Percentiles rank a stretch among this genome's conserved stretches.
These are phyloP conservation scores for Solanum corneliomulleri DNA, from an alignment of 257 asterid species.

Conservation along the genomic window DNA sequence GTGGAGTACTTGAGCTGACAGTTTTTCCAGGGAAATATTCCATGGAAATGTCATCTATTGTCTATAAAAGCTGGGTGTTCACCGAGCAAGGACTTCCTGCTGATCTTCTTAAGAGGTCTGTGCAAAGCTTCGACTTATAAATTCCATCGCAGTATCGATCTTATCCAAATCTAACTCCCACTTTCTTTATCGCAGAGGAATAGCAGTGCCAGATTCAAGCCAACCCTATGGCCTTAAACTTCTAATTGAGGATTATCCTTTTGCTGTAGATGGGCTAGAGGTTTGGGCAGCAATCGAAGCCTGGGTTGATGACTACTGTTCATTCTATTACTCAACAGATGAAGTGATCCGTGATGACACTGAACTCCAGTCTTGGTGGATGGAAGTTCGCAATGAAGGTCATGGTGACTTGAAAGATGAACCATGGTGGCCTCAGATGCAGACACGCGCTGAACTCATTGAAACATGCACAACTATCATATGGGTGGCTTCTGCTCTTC, in stretches of 20 bases:
- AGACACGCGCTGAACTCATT: constrained; percentile 2
- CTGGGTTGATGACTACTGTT: constrained; percentile 18
- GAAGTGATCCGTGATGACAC: constrained; percentile 9
- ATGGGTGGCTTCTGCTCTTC: constrained; percentile 28
- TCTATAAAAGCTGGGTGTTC: constrained; percentile 68
- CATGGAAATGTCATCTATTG: constrained; percentile 62
- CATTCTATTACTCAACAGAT: constrained; percentile 10
- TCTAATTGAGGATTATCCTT: constrained; percentile 20
- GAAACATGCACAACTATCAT: constrained; percentile 15
- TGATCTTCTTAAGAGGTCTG: constrained; percentile 68
- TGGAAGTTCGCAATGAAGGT: constrained; percentile 13
- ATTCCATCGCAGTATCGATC: background rate
- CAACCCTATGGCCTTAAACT: constrained; percentile 15
- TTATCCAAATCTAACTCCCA: background rate
- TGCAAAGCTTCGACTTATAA: background rate
- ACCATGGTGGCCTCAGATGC: constrained; percentile 26
- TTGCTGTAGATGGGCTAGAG: constrained; percentile 26
- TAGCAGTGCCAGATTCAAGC: constrained; percentile 16
- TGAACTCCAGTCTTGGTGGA: constrained; percentile 28
- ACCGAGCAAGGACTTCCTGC: constrained; percentile 73
- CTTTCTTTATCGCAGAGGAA: constrained; percentile 13
- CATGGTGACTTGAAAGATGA: constrained; percentile 25
- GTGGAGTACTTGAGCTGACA: constrained; percentile 70
- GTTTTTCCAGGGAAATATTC: constrained; percentile 70
- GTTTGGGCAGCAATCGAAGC: constrained; percentile 20